These are phyloP conservation scores for Backusella circina DNA, from an alignment of 192 early-diverging fungal species.

Conservation along the genomic window DNA sequence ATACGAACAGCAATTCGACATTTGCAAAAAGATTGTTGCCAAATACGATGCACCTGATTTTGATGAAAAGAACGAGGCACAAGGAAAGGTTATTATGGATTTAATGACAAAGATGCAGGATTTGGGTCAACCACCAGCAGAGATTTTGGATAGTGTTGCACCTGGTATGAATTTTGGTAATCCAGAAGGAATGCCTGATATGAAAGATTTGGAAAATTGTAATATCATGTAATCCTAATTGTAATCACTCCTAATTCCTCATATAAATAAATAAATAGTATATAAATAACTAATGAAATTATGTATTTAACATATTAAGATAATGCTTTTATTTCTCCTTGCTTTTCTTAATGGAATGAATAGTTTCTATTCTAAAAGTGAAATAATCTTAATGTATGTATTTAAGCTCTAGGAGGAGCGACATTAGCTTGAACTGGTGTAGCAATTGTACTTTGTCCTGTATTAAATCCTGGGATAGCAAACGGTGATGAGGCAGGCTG, in stretches of 20 bases:
- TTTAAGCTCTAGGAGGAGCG: background rate
- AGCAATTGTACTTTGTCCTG: background rate
- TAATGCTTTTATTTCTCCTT: background rate
- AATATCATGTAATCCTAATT: conserved; percentile 42
- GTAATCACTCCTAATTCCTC: background rate
- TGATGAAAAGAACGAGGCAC: conserved; percentile 66
- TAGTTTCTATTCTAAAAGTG: background rate
- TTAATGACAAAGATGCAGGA: conserved; percentile 99
- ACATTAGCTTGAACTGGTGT: background rate
- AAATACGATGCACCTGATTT: conserved; percentile 73
- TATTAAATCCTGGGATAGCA: background rate
- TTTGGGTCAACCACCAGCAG: conserved; percentile 91
- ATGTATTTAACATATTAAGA: background rate
- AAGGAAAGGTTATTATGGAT: conserved; percentile 71
- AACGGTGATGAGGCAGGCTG: background rate
- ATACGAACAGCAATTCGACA: conserved; percentile 75
- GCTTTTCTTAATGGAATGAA: background rate
- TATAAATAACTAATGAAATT: background rate
- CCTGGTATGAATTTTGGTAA: conserved; percentile 87
- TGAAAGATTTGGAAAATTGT: conserved; percentile 51
- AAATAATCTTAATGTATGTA: background rate
- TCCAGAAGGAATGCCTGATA: conserved; percentile 50
- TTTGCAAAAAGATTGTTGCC: conserved; percentile 76
- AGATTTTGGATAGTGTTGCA: conserved; percentile 83
- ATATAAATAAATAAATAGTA: conserved; percentile 1